Base-by-base conservation (phyloP, 2,329 filamentous ascomycete genomes). In the Clarireedia sp. region DNA sequence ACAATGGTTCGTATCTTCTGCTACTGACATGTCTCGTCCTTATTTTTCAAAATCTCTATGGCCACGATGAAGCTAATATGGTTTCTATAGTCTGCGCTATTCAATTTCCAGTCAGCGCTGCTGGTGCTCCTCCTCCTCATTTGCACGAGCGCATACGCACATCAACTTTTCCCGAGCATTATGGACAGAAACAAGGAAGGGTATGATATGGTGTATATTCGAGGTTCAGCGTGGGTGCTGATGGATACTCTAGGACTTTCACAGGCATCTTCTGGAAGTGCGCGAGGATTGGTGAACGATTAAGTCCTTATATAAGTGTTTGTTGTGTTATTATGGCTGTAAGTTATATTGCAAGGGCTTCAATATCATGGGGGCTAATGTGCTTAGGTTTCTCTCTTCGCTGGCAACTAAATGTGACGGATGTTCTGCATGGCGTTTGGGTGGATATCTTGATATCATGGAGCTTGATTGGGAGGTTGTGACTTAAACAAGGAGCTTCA, bases 91-190 rank as follows among this genome's bases (percentile, higher is more conserved):
- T 88, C 94, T 57, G 94, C 94, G 54, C 86, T 99, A 68, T 96
- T 99, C 85, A 97, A 97, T 76, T 97, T 99, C 78, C 90, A 96
- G 73, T 95, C 90, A 57, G 87, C 97, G 64, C 82, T 99, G 65
- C 83, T 97, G 66, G 92, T 96, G 63, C 84, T 99, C 67, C 84
- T 99, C 51, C 86, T 99, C 64, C 83, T 95, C 64, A 95, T 97
- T 69, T 99, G 94, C 80, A 96, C 94, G 56, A 91, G 89, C 72
- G 85, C 94, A 60, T 97, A 99, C 74, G 81, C 90, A 55, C 94
- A 97, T 76, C 87, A 89, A 66, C 83, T 95, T 61, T 88, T 94
- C 68, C 92, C 94, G 0, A 81, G 86, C 4, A 86, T 95, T 65
- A 89, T 99, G 75, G 92, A 97, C 73, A 81, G 88, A 51, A 94